Conservation (phyloP, 1,284 basidiomycete genomes). For the Volvariella surrecta region DNA sequence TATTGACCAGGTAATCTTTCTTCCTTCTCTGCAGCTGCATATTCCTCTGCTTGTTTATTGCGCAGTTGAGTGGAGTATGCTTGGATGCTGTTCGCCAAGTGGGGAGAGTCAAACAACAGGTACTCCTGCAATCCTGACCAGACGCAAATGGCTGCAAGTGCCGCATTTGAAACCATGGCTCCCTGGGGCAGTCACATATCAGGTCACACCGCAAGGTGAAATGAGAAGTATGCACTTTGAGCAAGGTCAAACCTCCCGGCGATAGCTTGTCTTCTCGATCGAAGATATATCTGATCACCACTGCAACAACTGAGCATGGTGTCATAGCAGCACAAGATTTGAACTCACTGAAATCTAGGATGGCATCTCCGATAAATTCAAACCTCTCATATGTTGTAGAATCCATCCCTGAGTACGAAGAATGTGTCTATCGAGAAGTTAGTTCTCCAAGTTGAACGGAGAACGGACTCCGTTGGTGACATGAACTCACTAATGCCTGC, state of each 20-base stretch:
- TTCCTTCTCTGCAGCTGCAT: slow-evolving; percentile 36
- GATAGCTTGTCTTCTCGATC: slow-evolving; percentile 50
- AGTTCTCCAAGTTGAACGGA: slow-evolving; percentile 4
- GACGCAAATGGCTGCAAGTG: slow-evolving; percentile 67
- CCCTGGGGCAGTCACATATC: slow-evolving; percentile 33
- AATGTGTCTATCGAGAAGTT: slow-evolving; percentile 44
- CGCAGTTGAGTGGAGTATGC: slow-evolving; percentile 45
- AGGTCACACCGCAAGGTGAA: slow-evolving; percentile 8
- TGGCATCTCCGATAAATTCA: slow-evolving; percentile 77
- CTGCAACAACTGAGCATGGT: slow-evolving; percentile 27
- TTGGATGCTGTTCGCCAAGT: slow-evolving; percentile 40
- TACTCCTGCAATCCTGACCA: slow-evolving; percentile 54
- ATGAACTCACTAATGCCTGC: slow-evolving; percentile 56
- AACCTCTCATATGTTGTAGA: slow-evolving; percentile 60
- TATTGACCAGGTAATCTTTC: slow-evolving; percentile 52
- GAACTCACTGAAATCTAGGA: slow-evolving; percentile 67
- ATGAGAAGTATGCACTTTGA: slow-evolving; percentile 45
- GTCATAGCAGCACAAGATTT: slow-evolving; percentile 7
- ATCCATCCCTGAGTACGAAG: slow-evolving; percentile 45
- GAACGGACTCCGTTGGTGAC: too few species aligned
- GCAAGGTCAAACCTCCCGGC: slow-evolving; percentile 63
- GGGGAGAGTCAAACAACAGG: slow-evolving; percentile 47
- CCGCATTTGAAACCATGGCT: slow-evolving; percentile 74
- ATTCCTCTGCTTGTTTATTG: slow-evolving; percentile 39
- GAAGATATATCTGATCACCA: slow-evolving; percentile 67